These are phyloP conservation scores for Rheum nobile DNA, from an alignment of 148 eudicot species.

Conservation along the genomic window DNA sequence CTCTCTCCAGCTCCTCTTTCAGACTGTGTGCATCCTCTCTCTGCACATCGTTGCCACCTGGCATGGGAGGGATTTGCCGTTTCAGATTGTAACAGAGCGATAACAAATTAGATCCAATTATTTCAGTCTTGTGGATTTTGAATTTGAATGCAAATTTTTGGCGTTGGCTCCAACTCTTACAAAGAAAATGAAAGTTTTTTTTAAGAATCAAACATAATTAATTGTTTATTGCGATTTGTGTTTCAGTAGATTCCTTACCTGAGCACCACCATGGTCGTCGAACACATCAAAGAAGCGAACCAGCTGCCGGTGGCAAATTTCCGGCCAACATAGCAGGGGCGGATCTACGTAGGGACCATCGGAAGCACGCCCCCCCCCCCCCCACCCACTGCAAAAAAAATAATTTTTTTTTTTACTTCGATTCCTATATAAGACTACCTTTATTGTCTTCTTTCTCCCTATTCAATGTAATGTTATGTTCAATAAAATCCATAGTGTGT, in stretches of 20 bases:
- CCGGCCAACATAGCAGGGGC: too few relatives aligned
- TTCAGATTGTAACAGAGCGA: background rate
- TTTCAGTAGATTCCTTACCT: conserved; percentile 15
- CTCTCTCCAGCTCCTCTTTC: conserved; percentile 20
- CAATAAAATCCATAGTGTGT: too few relatives aligned
- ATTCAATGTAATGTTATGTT: too few relatives aligned
- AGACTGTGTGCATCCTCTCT: conserved; percentile 26
- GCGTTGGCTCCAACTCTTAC: background rate
- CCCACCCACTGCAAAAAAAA: too few relatives aligned
- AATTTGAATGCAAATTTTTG: background rate
- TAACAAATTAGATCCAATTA: background rate
- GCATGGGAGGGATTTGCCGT: background rate
- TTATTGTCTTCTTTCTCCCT: too few relatives aligned
- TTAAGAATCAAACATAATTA: too few relatives aligned
- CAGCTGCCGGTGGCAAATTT: conserved; percentile 14
- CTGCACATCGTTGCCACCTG: conserved; percentile 36
- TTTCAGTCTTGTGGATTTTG: background rate
- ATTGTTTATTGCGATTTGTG: background rate
- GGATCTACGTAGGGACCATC: too few relatives aligned
- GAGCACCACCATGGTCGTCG: conserved; percentile 46
- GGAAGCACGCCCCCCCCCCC: too few relatives aligned
- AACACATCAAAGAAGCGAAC: conserved; percentile 41
- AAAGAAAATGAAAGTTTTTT: background rate
- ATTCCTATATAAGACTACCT: too few relatives aligned
- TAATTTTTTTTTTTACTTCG: too few relatives aligned